Evolutionary conservation across 2,329 filamentous ascomycete genomes (phyloP).

Genomic region (Claviceps sp.): DNA sequence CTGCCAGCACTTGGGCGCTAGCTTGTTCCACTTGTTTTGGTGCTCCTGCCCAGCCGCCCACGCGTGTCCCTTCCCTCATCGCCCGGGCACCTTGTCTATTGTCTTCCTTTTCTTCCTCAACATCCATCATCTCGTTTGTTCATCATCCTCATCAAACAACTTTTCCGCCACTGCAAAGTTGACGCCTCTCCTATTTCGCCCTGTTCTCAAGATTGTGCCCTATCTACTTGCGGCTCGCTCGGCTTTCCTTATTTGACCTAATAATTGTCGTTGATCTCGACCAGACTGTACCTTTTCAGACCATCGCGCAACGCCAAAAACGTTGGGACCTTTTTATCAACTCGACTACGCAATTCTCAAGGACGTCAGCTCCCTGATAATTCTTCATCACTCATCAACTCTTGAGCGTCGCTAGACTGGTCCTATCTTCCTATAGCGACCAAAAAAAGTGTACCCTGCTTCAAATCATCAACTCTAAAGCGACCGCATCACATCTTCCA

Average conservation of each 20-base stretch:
- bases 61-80: background rate
- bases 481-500: slow-evolving; percentile 22
- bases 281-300: slow-evolving; percentile 1
- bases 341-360: background rate
- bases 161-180: slow-evolving; percentile 1
- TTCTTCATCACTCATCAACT: background rate
- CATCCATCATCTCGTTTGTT: slow-evolving; percentile 1
- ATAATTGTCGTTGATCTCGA: background rate
- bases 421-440: background rate
- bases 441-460: background rate
- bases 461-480: background rate
- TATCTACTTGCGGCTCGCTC: background rate
- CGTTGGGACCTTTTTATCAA: background rate
- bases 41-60: background rate
- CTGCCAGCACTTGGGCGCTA: background rate
- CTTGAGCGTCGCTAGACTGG: background rate
- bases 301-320: background rate
- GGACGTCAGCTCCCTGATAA: background rate
- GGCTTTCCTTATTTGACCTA: background rate
- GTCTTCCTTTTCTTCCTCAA: background rate
- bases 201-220: background rate
- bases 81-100: background rate
- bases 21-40: background rate
- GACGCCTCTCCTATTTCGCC: background rate
- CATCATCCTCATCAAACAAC: background rate